Conservation (phyloP, 805 yeast species). For the Saturnispora gosingensis region DNA sequence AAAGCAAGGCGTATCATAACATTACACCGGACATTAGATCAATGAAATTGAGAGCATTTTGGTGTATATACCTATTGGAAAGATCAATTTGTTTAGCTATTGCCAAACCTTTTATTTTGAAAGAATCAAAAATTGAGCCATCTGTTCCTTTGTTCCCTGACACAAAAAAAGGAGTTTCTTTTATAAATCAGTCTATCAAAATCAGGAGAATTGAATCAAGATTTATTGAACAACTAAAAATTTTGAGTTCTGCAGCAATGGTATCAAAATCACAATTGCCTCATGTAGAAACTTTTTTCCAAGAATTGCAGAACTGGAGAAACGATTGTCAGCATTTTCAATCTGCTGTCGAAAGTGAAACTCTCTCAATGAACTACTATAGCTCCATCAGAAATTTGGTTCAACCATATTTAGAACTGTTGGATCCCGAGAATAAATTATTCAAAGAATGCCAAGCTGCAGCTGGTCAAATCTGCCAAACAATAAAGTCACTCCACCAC, state of each 20-base stretch:
- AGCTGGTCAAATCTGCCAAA: conserved; percentile 60
- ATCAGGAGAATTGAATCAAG: conserved; percentile 51
- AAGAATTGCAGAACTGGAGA: conserved; percentile 47
- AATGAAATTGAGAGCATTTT: conserved; percentile 45
- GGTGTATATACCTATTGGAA: conserved; percentile 57
- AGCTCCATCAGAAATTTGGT: conserved; percentile 50
- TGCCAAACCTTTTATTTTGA: conserved; percentile 46
- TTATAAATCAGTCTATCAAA: conserved; percentile 48
- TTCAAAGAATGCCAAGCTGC: conserved; percentile 64
- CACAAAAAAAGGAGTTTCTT: conserved; percentile 28
- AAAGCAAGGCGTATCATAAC: conserved; percentile 27
- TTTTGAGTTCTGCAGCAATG: conserved; percentile 24
- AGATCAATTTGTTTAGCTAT: conserved; percentile 54
- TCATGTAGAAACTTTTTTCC: conserved; percentile 42
- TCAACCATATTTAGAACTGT: conserved; percentile 54
- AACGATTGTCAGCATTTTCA: conserved; percentile 39
- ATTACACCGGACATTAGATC: conserved; percentile 23
- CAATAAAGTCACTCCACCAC: conserved; percentile 54
- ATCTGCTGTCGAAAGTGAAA: conserved; percentile 47
- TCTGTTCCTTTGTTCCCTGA: conserved; percentile 42
- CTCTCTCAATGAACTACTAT: conserved; percentile 49
- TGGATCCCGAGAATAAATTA: conserved; percentile 51
- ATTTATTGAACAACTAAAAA: conserved; percentile 44
- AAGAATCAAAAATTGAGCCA: conserved; percentile 39
- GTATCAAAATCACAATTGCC: conserved; percentile 34